Percentiles rank a stretch among this genome's conserved stretches.
phyloP scores from a whole-genome alignment of 2,329 filamentous ascomycete genomes.

The Calycina marina region DNA sequence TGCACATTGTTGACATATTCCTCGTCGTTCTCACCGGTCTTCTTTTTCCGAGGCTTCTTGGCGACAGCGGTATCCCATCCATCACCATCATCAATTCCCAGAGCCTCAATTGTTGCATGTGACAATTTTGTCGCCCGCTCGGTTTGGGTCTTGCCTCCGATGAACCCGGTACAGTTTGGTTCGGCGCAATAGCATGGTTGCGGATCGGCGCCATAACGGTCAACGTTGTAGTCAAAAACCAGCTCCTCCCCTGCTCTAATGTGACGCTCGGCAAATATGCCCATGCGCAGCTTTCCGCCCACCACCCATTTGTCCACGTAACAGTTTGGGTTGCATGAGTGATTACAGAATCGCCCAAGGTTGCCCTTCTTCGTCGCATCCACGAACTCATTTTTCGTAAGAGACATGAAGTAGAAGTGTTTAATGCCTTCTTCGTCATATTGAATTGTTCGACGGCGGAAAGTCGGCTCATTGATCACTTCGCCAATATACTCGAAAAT shows the following conservation, averaged over 20 bases:
- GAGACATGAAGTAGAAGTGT: constrained; percentile 99
- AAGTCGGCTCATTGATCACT: constrained; percentile 85
- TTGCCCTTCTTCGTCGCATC: constrained; percentile 97
- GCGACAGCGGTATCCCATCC: constrained; percentile 83
- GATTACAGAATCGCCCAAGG: constrained; percentile 92
- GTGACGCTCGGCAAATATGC: constrained; percentile 81
- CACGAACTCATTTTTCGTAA: constrained; percentile 91
- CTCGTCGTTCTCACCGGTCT: constrained; percentile 78
- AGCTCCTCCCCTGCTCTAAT: constrained; percentile 85
- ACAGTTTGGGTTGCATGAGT: constrained; percentile 97
- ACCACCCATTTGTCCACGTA: constrained; percentile 99
- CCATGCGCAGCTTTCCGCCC: constrained; percentile 93
- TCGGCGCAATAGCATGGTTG: constrained; percentile 96
- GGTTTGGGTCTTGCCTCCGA: constrained; percentile 95
- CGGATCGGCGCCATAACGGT: constrained; percentile 91
- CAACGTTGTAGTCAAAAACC: constrained; percentile 99
- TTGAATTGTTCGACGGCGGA: constrained; percentile 77
- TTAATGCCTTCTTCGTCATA: constrained; percentile 96
- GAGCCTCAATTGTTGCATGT: constrained; percentile 77
- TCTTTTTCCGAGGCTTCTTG: constrained; percentile 88
- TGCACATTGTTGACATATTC: constrained; percentile 88
- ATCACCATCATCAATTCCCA: constrained; percentile 86
- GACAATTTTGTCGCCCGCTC: constrained; percentile 88
- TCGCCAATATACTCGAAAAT: constrained; percentile 98
- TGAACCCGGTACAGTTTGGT: constrained; percentile 86